Conservation (phyloP, 2,329 filamentous ascomycete genomes). For the Teratosphaeria gauchensis region DNA sequence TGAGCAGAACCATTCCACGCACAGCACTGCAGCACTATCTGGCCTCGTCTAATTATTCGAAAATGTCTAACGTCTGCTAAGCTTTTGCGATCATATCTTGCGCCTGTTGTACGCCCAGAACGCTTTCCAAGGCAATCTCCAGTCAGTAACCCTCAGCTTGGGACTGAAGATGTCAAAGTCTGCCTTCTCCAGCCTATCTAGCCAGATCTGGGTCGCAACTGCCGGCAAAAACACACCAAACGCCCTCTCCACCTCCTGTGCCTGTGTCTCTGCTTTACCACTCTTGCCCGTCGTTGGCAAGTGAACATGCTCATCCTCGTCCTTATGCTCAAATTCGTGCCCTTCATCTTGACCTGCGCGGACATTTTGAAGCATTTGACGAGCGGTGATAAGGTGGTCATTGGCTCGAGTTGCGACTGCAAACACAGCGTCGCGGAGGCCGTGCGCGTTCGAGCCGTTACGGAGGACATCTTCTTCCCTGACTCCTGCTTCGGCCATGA, state of each 20-base stretch:
- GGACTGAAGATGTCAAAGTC: conserved; percentile 76
- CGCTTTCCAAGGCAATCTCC: conserved; percentile 77
- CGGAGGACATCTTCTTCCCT: conserved; percentile 85
- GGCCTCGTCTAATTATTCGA: too few species aligned
- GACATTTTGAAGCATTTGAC: conserved; percentile 80
- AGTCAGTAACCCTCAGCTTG: conserved; percentile 55
- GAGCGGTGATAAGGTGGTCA: conserved; percentile 87
- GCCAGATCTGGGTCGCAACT: conserved; percentile 66
- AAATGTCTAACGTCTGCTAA: background rate
- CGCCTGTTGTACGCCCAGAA: conserved; percentile 51
- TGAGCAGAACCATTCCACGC: too few species aligned
- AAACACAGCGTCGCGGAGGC: conserved; percentile 83
- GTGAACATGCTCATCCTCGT: conserved; percentile 59
- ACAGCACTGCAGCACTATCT: too few species aligned
- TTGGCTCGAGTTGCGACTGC: conserved; percentile 85
- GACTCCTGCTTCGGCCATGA: conserved; percentile 74
- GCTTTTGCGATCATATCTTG: conserved; percentile 32
- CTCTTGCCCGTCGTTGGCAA: conserved; percentile 9
- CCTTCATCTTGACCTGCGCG: conserved; percentile 63
- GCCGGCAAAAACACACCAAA: conserved; percentile 77
- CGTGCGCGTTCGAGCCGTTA: conserved; percentile 64
- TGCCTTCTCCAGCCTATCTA: conserved; percentile 64
- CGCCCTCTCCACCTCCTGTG: conserved; percentile 52
- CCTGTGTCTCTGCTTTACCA: conserved; percentile 26
- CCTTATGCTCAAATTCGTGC: conserved; percentile 81